Evolutionary conservation across 2,329 filamentous ascomycete species (phyloP).

Genomic region (Colletotrichum simmondsii): DNA sequence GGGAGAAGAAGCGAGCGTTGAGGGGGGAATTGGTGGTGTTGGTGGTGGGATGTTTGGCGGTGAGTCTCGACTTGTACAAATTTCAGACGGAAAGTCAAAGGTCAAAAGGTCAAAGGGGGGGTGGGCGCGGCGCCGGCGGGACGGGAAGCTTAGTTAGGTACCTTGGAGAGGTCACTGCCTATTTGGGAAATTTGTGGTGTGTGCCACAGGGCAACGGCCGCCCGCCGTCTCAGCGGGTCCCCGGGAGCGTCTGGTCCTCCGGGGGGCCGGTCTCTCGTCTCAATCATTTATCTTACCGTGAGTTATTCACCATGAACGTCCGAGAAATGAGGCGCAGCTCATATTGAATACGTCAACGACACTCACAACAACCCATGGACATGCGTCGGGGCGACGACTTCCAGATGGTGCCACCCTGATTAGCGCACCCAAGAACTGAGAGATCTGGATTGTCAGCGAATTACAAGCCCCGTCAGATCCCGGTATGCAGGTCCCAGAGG

Average conservation of each 20-base stretch:
- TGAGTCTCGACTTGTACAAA: slow-evolving; percentile 22
- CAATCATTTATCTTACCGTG: neutral
- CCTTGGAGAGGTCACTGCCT: slow-evolving; percentile 6
- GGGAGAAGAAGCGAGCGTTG: neutral
- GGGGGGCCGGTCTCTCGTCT: too few relatives aligned
- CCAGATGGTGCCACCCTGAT: neutral
- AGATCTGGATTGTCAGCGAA: neutral
- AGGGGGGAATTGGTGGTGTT: neutral
- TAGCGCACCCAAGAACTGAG: neutral
- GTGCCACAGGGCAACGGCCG: neutral
- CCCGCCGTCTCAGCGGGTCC: slow-evolving; percentile 5
- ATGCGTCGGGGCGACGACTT: neutral
- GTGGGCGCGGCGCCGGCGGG: neutral
- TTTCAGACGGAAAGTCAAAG: slow-evolving; percentile 5
- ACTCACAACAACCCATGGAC: too few relatives aligned
- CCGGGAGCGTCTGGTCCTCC: neutral
- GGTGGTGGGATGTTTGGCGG: slow-evolving; percentile 23
- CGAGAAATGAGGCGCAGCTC: neutral
- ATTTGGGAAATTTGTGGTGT: slow-evolving; percentile 21
- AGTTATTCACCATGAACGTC: neutral
- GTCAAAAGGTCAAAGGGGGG: neutral
- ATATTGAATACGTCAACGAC: neutral
- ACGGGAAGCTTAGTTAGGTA: neutral
- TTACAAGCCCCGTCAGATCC: neutral
- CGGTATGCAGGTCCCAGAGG: neutral